Evolutionary conservation across 139 green algal species (phyloP).

Genomic region (Chlamydomonas sphaeroides): DNA sequence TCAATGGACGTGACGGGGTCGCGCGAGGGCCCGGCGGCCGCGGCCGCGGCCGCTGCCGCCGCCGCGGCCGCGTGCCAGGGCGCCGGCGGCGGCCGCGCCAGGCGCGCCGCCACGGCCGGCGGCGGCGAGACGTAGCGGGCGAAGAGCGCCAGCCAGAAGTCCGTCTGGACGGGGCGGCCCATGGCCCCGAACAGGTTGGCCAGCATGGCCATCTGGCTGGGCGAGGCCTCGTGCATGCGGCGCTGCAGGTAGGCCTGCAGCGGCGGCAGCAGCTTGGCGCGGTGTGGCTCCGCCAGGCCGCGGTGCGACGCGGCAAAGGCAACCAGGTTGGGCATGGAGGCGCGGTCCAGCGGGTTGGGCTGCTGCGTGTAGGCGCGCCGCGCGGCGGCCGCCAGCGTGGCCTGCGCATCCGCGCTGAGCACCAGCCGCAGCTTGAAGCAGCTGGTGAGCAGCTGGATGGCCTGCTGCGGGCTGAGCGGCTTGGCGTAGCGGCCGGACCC

Average conservation of each 20-base stretch:
- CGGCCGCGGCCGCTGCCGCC: no score
- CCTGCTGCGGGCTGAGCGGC: no score
- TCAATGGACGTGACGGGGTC: no score
- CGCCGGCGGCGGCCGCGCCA: no score
- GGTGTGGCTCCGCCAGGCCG: no score
- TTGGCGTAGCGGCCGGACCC: no score
- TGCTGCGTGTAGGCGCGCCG: background rate
- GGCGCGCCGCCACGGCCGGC: no score
- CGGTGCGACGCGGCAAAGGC: slow-evolving; percentile 3
- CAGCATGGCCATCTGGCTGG: slow-evolving; percentile 24
- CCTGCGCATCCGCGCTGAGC: background rate
- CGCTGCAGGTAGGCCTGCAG: slow-evolving; percentile 16
- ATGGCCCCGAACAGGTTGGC: slow-evolving; percentile 8
- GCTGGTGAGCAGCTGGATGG: slow-evolving; percentile 23
- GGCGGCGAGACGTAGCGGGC: slow-evolving; percentile 4
- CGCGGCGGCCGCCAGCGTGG: background rate
- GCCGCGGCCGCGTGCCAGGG: no score
- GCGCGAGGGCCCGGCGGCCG: no score
- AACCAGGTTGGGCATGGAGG: background rate
- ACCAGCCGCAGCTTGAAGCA: slow-evolving; percentile 30
- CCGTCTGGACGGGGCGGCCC: background rate
- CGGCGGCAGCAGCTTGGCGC: background rate
- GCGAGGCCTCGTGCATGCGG: background rate
- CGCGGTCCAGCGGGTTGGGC: slow-evolving; percentile 14
- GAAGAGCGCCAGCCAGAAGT: slow-evolving; percentile 15